Conservation (phyloP, 2,329 filamentous ascomycete species). For the Penicillium sp. region DNA sequence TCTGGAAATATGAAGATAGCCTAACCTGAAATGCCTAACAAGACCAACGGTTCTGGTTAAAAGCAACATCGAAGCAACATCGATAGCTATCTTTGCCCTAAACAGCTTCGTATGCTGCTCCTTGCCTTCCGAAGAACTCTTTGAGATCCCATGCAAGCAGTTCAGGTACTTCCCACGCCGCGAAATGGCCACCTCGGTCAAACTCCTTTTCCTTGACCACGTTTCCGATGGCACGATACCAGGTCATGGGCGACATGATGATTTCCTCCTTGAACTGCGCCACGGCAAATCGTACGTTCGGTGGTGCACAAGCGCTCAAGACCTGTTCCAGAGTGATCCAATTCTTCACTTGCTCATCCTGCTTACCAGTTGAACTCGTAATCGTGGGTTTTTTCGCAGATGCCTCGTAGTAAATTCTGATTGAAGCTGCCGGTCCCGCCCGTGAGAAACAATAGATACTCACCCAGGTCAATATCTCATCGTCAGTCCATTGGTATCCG, state of each 20-base stretch:
- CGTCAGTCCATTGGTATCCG: conserved; percentile 71
- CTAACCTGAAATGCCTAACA: not conserved
- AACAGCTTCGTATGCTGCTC: conserved; percentile 42
- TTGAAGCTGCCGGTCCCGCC: conserved; percentile 68
- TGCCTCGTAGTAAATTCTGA: conserved; percentile 74
- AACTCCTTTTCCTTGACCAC: conserved; percentile 55
- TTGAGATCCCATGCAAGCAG: conserved; percentile 51
- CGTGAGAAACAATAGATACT: conserved; percentile 72
- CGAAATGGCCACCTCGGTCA: conserved; percentile 57
- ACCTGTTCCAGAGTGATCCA: conserved; percentile 27
- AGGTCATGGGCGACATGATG: conserved; percentile 53
- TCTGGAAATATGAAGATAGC: not conserved
- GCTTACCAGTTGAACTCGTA: conserved; percentile 32
- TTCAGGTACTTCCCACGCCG: conserved; percentile 56
- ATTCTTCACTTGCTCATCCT: conserved; percentile 16
- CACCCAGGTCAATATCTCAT: conserved; percentile 76
- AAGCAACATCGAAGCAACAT: conserved; percentile 7
- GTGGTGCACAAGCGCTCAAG: conserved; percentile 48
- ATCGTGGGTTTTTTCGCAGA: conserved; percentile 34
- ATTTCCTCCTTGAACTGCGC: conserved; percentile 58
- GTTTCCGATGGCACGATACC: conserved; percentile 55
- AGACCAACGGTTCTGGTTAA: not conserved
- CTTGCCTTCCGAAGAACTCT: conserved; percentile 52
- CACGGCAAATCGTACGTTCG: conserved; percentile 56
- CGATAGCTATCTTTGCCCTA: conserved; percentile 42